Evolutionary conservation across 768 basidiomycete genomes (phyloP).

Genomic region (Termitomyces sp.): DNA sequence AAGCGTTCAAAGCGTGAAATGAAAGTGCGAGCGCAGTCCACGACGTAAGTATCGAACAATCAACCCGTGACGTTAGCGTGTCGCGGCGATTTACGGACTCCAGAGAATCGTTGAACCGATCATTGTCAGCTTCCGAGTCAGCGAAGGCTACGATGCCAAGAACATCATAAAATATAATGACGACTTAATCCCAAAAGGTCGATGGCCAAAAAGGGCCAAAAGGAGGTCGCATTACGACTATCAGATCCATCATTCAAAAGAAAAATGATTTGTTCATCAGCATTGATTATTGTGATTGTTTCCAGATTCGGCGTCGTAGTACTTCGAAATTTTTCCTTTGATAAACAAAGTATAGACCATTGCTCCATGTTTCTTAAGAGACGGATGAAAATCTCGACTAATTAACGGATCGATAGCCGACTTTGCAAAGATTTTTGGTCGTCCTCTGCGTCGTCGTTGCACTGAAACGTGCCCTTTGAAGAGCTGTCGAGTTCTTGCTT

Average conservation of each 20-base stretch:
- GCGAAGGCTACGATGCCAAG: too few relatives aligned
- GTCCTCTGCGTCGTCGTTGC: not conserved
- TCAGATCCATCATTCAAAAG: not conserved
- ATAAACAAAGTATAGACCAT: not conserved
- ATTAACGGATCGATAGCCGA: not conserved
- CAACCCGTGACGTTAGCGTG: not conserved
- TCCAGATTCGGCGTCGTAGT: not conserved
- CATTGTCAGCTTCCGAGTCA: too few relatives aligned
- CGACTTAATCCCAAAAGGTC: too few relatives aligned
- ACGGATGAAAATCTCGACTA: not conserved
- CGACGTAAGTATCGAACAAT: too few relatives aligned
- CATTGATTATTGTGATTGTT: not conserved
- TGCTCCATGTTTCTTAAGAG: too few relatives aligned
- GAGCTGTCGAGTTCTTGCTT: not conserved
- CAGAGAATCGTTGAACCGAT: too few relatives aligned
- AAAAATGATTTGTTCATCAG: not conserved
- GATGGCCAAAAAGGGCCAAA: too few relatives aligned
- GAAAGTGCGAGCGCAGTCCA: too few relatives aligned
- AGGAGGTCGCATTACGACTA: not conserved
- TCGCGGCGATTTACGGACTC: too few relatives aligned
- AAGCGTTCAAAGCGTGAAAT: too few relatives aligned
- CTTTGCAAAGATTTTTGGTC: not conserved
- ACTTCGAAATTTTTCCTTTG: not conserved
- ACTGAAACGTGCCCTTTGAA: too few relatives aligned
- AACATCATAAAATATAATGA: too few relatives aligned